Evolutionary conservation across 129 eudicot genomes (phyloP).

Genomic region (Helichrysum umbraculigerum): DNA sequence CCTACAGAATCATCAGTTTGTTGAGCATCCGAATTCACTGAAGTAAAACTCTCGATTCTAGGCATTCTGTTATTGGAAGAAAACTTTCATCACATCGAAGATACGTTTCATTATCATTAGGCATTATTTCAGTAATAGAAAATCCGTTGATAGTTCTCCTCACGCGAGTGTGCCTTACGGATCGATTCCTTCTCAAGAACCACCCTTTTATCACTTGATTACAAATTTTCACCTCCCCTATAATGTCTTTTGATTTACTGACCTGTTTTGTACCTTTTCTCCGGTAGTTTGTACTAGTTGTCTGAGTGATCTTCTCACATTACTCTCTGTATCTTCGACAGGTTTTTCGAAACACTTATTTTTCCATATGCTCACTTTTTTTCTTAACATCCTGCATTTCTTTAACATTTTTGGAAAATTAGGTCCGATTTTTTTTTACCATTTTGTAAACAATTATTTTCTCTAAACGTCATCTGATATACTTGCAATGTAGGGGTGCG

Average conservation of each 20-base stretch:
- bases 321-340: slow-evolving; percentile 12
- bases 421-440: slow-evolving; percentile 38
- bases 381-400: slow-evolving; percentile 35
- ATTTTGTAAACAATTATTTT: slow-evolving; percentile 37
- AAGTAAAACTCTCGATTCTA: slow-evolving; percentile 22
- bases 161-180: slow-evolving; percentile 14
- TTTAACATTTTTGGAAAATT: slow-evolving; percentile 39
- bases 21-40: background rate
- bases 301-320: slow-evolving; percentile 15
- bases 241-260: slow-evolving; percentile 25
- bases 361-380: slow-evolving; percentile 10
- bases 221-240: background rate
- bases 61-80: slow-evolving; percentile 11
- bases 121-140: background rate
- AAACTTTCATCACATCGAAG: slow-evolving; percentile 9
- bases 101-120: slow-evolving; percentile 9
- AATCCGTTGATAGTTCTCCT: slow-evolving; percentile 7
- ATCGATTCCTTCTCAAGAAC: slow-evolving; percentile 20
- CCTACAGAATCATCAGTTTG: background rate
- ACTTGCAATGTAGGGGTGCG: slow-evolving; percentile 24
- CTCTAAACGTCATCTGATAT: slow-evolving; percentile 23
- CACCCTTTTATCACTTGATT: background rate
- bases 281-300: slow-evolving; percentile 8
- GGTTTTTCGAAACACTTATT: background rate
- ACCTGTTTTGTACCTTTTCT: slow-evolving; percentile 7